Evolutionary conservation across 139 green algal species (phyloP).

Genomic region (Nannochloris sp.): DNA sequence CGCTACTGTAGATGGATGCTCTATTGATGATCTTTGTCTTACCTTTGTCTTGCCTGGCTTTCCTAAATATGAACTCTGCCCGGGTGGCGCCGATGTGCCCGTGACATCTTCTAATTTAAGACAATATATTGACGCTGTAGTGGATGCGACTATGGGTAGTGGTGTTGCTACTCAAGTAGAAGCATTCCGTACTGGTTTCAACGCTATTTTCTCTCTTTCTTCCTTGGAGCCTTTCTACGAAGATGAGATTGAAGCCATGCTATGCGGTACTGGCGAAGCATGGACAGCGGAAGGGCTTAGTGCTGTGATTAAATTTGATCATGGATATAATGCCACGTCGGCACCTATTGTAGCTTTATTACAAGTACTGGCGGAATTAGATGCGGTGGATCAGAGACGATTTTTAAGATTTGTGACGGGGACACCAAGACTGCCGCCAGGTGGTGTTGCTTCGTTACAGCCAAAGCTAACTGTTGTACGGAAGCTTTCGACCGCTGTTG

Average conservation of each 20-base stretch:
- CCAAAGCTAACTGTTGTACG: slow-evolving; percentile 94
- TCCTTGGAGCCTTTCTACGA: slow-evolving; percentile 73
- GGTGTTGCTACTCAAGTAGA: slow-evolving; percentile 72
- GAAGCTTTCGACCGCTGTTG: slow-evolving; percentile 57
- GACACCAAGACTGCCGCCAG: slow-evolving; percentile 83
- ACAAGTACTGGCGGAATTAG: slow-evolving; percentile 82
- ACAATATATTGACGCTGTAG: slow-evolving; percentile 76
- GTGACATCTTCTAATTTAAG: slow-evolving; percentile 62
- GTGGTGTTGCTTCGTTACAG: slow-evolving; percentile 81
- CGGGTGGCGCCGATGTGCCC: slow-evolving; percentile 42
- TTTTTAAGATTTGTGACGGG: slow-evolving; percentile 98
- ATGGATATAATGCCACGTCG: slow-evolving; percentile 59
- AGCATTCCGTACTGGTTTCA: slow-evolving; percentile 76
- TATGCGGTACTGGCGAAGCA: slow-evolving; percentile 80
- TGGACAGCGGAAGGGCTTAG: slow-evolving; percentile 73
- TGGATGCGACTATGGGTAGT: slow-evolving; percentile 72
- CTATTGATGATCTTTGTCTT: slow-evolving; percentile 88
- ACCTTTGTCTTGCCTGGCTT: slow-evolving; percentile 85
- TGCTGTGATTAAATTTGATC: slow-evolving; percentile 92
- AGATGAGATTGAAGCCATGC: slow-evolving; percentile 89
- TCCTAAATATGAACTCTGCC: slow-evolving; percentile 60
- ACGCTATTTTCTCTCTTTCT: slow-evolving; percentile 67
- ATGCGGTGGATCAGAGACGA: slow-evolving; percentile 69
- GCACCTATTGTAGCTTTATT: slow-evolving; percentile 55
- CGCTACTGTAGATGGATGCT: slow-evolving; percentile 55